phyloP scores from a whole-genome alignment of 495 filamentous ascomycete genomes.

The Penicillium desertorum region DNA sequence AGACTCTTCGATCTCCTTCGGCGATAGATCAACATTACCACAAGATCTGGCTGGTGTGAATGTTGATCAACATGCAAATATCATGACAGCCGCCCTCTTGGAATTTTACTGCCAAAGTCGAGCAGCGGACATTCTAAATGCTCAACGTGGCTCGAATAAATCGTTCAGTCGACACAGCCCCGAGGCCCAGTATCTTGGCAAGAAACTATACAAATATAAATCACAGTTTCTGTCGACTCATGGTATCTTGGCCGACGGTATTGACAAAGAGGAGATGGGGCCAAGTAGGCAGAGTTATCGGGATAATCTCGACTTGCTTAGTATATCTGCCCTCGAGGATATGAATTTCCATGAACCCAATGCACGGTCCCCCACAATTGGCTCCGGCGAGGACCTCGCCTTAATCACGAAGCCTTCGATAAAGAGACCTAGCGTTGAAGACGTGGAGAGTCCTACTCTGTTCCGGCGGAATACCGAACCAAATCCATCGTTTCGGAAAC shows the following conservation, averaged over 20 bases:
- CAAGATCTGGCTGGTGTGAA: conserved; percentile 31
- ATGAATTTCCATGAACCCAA: conserved; percentile 30
- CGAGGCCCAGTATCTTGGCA: conserved; percentile 44
- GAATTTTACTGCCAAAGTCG: conserved; percentile 48
- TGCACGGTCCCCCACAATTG: conserved; percentile 18
- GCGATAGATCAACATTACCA: conserved; percentile 23
- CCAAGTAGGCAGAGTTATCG: conserved; percentile 45
- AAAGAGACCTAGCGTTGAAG: conserved; percentile 7
- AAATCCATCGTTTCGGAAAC: conserved; percentile 19
- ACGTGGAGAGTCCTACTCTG: conserved; percentile 12
- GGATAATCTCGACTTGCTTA: conserved; percentile 44
- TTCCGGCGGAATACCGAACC: conserved; percentile 14
- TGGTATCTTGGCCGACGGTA: conserved; percentile 42
- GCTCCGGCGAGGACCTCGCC: conserved; percentile 23
- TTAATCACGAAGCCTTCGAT: conserved; percentile 23
- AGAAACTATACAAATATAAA: conserved; percentile 44
- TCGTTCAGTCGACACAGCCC: conserved; percentile 45
- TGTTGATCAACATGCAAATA: conserved; percentile 39
- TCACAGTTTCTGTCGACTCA: conserved; percentile 42
- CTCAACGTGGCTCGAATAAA: conserved; percentile 32
- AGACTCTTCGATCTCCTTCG: conserved; percentile 19
- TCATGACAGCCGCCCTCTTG: conserved; percentile 47
- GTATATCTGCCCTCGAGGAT: conserved; percentile 38
- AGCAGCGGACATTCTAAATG: conserved; percentile 48
- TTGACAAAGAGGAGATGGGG: conserved; percentile 39